Base-by-base conservation (phyloP, 2,329 filamentous ascomycete species). In the Diaporthe velutina region DNA sequence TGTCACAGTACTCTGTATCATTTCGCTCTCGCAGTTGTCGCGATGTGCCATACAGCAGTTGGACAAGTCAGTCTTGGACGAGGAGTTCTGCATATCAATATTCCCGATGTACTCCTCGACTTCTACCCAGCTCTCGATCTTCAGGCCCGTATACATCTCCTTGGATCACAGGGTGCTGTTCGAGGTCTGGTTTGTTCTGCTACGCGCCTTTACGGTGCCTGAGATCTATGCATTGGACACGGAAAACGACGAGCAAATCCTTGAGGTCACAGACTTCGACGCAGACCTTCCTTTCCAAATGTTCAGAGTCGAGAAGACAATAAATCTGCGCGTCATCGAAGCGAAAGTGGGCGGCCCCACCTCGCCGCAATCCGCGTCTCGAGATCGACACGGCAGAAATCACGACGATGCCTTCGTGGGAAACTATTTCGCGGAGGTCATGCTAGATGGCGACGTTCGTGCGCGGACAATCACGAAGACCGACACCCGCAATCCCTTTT, bases 101-200 rank as follows among this genome's bases (percentile, higher is more conserved):
- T 98, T 98, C 80, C 96, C 97, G 22, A 96, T 96, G 77, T 98
- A 99, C 83, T 92, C 95, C 0, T 89, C 93, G 13, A 91, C 91
- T 28, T 90, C 94, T 1, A 93, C 91, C 3, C 90, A 93, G 25
- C 87, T 96, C 73, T 93, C 93, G 9, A 90, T 96, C 38, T 92
- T 95, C 75, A 92, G 94, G n/a, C 96, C 97, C 0, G 92, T 98
- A 48, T 98, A 98, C 81, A 87, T 99, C 45, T 94, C 95, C 4
- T 85, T 98, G 58, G 96, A 98, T 78, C 96, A 91, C 35, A 91
- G 96, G 55, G 92, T 98, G 9, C 88, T 98, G n/a, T 98, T 97
- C 79, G 97, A 99, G 82, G 97, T 98, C 17, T 99, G 97, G 97
- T 96, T 98, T 80, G 96, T 98, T 9, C 86, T 99, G 13, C 84